Evolutionary conservation across 2,329 filamentous ascomycete species (phyloP).

Genomic region (Phialocephala sp.): DNA sequence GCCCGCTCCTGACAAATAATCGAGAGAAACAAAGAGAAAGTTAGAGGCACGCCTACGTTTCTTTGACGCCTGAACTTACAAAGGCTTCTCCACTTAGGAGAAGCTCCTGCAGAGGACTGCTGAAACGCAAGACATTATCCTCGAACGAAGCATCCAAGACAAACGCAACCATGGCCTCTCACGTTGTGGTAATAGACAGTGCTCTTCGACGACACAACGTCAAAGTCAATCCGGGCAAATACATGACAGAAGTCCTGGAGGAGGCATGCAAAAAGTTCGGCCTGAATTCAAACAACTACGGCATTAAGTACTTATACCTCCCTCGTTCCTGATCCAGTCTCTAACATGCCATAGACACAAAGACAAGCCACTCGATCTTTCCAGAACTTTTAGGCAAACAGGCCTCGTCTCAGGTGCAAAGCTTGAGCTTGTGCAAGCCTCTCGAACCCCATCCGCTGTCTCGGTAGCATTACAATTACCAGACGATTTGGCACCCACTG

Average conservation of each 20-base stretch:
- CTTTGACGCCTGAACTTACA: background rate
- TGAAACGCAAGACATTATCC: background rate
- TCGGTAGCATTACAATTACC: slow-evolving; percentile 89
- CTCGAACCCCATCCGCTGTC: slow-evolving; percentile 83
- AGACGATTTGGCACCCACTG: slow-evolving; percentile 67
- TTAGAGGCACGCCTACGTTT: background rate
- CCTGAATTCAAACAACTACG: slow-evolving; percentile 68
- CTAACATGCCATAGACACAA: slow-evolving; percentile 63
- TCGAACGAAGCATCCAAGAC: slow-evolving; percentile 30
- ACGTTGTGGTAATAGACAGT: slow-evolving; percentile 86
- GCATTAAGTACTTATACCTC: slow-evolving; percentile 71
- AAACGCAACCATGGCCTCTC: slow-evolving; percentile 72
- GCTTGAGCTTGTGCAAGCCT: slow-evolving; percentile 87
- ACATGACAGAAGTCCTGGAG: slow-evolving; percentile 82
- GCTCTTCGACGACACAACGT: slow-evolving; percentile 78
- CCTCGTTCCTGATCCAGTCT: background rate
- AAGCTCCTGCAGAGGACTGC: background rate
- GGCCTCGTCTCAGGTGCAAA: slow-evolving; percentile 86
- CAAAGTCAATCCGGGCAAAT: slow-evolving; percentile 82
- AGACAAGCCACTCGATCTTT: slow-evolving; percentile 85
- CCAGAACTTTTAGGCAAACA: slow-evolving; percentile 80
- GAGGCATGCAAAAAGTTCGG: slow-evolving; percentile 84
- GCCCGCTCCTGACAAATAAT: slow-evolving; percentile 36
- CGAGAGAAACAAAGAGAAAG: slow-evolving; percentile 38
- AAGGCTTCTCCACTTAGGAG: background rate